Conservation (phyloP, 139 green algal genomes). For the Parachlorella kessleri region DNA sequence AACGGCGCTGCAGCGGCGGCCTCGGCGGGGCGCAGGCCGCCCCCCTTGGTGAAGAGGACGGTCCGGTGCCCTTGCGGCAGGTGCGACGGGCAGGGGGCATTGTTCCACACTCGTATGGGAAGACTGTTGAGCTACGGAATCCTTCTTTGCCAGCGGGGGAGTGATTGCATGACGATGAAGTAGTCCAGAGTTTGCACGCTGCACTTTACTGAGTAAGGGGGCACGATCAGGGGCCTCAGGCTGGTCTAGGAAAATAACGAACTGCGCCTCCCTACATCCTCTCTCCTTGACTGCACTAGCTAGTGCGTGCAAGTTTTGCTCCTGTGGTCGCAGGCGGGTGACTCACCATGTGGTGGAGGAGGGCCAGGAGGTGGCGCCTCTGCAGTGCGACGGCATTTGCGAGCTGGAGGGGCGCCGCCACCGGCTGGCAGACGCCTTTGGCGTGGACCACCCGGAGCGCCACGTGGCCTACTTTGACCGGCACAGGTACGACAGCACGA, state of each 20-base stretch:
- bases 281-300: no score
- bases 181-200: no score
- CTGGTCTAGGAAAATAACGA: no score
- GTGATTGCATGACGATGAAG: no score
- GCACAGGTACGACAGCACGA: slow-evolving; percentile 42
- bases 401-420: slow-evolving; percentile 34
- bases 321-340: slow-evolving; percentile 24
- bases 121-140: no score
- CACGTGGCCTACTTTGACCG: slow-evolving; percentile 60
- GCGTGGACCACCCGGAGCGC: slow-evolving; percentile 41
- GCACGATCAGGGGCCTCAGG: no score
- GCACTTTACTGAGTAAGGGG: no score
- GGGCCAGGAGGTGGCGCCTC: slow-evolving; percentile 33
- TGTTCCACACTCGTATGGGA: no score
- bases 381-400: slow-evolving; percentile 66
- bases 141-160: no score
- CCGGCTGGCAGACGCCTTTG: slow-evolving; percentile 70
- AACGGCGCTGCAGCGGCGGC: slow-evolving; percentile 15
- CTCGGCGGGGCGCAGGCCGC: not conserved
- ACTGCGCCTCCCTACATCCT: no score
- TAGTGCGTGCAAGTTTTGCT: no score
- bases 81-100: no score
- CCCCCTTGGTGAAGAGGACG: slow-evolving; percentile 40
- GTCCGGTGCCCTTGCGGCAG: slow-evolving; percentile 62
- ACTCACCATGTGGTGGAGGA: slow-evolving; percentile 57